Evolutionary conservation across 1,284 basidiomycete genomes (phyloP), one percentile per base, ranked within the genome.

Genomic region (Athelia sp.): DNA sequence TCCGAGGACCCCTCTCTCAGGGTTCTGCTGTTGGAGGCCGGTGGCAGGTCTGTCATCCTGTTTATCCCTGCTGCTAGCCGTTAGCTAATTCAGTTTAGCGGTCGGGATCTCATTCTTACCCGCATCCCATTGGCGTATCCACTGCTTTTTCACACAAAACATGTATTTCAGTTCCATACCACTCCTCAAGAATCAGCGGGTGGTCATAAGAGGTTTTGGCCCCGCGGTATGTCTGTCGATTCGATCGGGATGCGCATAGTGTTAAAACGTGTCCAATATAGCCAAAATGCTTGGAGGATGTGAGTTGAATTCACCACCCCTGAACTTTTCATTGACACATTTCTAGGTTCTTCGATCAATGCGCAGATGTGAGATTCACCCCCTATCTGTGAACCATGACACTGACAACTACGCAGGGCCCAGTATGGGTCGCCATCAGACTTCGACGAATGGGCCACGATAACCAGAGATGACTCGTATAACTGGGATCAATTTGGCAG

Each of bases 221-320:
- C 84, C 0, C 67, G 84, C 65, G 83, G 82, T 82, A 55, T 10
- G 70, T 59, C 21, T 10, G n/a, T n/a, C n/a, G n/a, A n/a, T n/a
- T n/a, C n/a, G n/a, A n/a, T n/a, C n/a, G n/a, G n/a, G n/a, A n/a
- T n/a, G n/a, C n/a, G n/a, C n/a, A n/a, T n/a, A n/a, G n/a, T n/a
- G n/a, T n/a, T n/a, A n/a, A n/a, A n/a, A n/a, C n/a, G 36, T 0
- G n/a, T 19, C 59, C 26, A 0, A 0, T 35, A 15, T 50, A 87
- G 85, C 68, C 1, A 84, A 81, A 58, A 67, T 87, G 60, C 70
- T 87, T 1, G 84, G 84, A 36, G 85, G 84, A 60, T 87, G 84
- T 84, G 60, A 61, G 79, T 72, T 17, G 43, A 29, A 4, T 22
- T 29, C 26, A 4, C 26, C 26, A 29, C 26, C 26, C 40, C 24